Evolutionary conservation across 2,329 filamentous ascomycete species (phyloP), one percentile per base, ranked within the genome.

Genomic region (Colletotrichum euphorbiae): DNA sequence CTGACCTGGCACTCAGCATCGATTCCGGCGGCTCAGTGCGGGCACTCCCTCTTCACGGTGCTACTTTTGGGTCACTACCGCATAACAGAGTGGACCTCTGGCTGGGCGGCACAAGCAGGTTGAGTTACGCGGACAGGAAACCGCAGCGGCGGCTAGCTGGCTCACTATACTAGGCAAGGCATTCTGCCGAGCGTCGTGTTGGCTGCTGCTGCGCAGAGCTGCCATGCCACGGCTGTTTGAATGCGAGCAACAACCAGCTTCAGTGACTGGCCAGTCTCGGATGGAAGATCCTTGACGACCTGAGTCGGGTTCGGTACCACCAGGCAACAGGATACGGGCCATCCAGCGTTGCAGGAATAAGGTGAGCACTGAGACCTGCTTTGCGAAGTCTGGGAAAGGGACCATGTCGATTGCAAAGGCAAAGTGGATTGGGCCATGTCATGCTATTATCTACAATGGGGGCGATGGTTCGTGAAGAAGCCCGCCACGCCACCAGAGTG

Each of bases 91-190:
- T 43, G 64, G n/a, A 52, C 38, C 36, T 50, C 60, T 15, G 60
- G 19, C 19, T 38, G 38, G 51, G 45, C 59, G 36, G 52, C 65
- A 64, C 36, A 45, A 54, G 38, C 45, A 68, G n/a, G 7, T 33
- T 31, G 21, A 64, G n/a, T 52, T 58, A 64, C 60, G 46, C 54
- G 21, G 54, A 68, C 60, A 68, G 60, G 65, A 52, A 58, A 54
- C 52, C 60, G 65, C 52, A 52, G 60, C 65, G 43, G 52, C 60
- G 31, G 40, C 36, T 11, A 48, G 28, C n/a, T 45, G 12, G 8
- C 33, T 36, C 33, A 36, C 4, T 3, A 36, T 5, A 36, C 4
- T 3, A 36, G 8, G 15, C 3, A 13, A 15, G 3, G 17, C 45
- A 9, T 28, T 36, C 8, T 33, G 15, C 11, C 9, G 12, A 48